phyloP scores from a whole-genome alignment of 768 basidiomycete species.

The Russula abietina region DNA sequence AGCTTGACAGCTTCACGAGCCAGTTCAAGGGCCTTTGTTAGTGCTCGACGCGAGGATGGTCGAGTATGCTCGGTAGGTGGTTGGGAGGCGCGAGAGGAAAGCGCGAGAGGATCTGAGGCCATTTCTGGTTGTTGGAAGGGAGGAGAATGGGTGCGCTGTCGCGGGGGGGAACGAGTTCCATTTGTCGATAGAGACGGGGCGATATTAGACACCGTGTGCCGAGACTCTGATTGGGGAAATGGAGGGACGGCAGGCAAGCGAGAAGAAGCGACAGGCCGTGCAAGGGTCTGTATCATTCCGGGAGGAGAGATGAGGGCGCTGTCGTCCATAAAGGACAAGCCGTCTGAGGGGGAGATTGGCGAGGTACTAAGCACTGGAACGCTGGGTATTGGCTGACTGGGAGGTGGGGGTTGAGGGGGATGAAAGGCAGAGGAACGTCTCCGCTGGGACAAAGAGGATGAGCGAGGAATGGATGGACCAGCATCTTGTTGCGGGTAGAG shows the following conservation, averaged over 20 bases:
- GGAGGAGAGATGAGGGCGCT: slow-evolving; percentile 25
- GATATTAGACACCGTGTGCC: slow-evolving; percentile 30
- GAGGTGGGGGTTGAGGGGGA: slow-evolving; percentile 65
- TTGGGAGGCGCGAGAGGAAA: slow-evolving; percentile 38
- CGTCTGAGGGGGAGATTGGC: slow-evolving; percentile 28
- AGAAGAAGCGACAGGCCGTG: slow-evolving; percentile 40
- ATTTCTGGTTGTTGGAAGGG: slow-evolving; percentile 35
- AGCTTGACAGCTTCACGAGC: slow-evolving; percentile 87
- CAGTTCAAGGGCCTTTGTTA: slow-evolving; percentile 80
- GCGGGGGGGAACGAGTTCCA: slow-evolving; percentile 54
- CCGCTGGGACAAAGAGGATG: slow-evolving; percentile 37
- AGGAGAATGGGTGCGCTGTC: slow-evolving; percentile 33
- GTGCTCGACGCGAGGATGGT: slow-evolving; percentile 77
- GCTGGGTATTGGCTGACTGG: slow-evolving; percentile 67
- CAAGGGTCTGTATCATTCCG: slow-evolving; percentile 27
- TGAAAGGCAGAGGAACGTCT: slow-evolving; percentile 66
- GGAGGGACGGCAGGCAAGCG: slow-evolving; percentile 54
- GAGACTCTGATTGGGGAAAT: slow-evolving; percentile 50
- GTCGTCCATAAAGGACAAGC: slow-evolving; percentile 24
- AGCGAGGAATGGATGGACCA: slow-evolving; percentile 30
- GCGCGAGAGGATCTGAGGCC: slow-evolving; percentile 39
- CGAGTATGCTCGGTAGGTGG: slow-evolving; percentile 48
- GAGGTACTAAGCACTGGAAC: slow-evolving; percentile 40
- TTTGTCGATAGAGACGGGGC: slow-evolving; percentile 40
- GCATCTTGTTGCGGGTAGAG: slow-evolving; percentile 27